Percentiles rank a stretch among this genome's conserved stretches.
These are phyloP conservation scores for Geranium rotundifolium DNA, from an alignment of 345 rosid genomes.

Conservation along the genomic window DNA sequence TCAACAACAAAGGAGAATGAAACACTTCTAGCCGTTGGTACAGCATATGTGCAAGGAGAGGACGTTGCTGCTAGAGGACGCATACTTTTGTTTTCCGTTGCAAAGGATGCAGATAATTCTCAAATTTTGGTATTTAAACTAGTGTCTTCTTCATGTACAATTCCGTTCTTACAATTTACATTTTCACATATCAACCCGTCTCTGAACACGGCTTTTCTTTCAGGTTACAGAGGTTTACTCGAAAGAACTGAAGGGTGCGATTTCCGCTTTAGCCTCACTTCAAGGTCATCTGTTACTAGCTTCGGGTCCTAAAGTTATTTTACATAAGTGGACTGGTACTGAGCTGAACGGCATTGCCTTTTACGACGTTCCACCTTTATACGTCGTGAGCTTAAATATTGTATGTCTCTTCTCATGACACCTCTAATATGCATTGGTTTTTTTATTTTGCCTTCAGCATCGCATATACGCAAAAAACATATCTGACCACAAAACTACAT, in stretches of 20 bases:
- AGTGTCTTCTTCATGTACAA: neutral
- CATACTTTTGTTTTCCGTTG: constrained; percentile 70
- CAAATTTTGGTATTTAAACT: constrained; percentile 44
- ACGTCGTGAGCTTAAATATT: constrained; percentile 91
- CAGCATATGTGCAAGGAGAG: constrained; percentile 98
- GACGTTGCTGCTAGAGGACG: constrained; percentile 99
- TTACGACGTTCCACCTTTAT: constrained; percentile 88
- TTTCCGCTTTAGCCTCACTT: constrained; percentile 95
- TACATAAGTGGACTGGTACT: constrained; percentile 87
- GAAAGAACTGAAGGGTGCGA: constrained; percentile 90
- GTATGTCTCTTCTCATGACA: constrained; percentile 32
- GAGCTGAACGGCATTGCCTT: constrained; percentile 88
- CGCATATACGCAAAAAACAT: too few species aligned
- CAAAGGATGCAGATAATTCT: constrained; percentile 48
- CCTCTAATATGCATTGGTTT: neutral
- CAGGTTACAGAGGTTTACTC: constrained; percentile 93
- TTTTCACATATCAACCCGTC: neutral
- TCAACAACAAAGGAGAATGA: constrained; percentile 72
- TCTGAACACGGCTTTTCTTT: constrained; percentile 5
- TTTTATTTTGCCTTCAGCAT: neutral
- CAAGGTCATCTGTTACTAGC: constrained; percentile 94
- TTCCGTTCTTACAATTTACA: neutral
- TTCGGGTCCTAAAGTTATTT: constrained; percentile 87
- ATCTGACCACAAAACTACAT: neutral
- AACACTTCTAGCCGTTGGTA: constrained; percentile 82